Percentiles rank a stretch among this genome's conserved stretches.
phyloP scores from a whole-genome alignment of 805 yeast species.

The Hanseniaspora thailandica region DNA sequence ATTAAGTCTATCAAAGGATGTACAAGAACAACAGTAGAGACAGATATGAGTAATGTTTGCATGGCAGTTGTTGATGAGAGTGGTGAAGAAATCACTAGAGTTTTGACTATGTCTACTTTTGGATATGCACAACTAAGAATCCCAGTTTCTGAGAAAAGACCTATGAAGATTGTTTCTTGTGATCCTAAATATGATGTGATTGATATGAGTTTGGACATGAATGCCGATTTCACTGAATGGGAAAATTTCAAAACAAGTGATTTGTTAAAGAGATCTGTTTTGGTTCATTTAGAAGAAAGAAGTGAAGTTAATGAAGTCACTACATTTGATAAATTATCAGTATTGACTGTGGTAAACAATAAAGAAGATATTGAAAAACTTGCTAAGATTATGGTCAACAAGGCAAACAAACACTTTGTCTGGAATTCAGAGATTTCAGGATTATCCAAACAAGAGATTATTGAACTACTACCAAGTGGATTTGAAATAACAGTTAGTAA shows the following conservation, averaged over 20 bases:
- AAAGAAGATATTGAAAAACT: conserved; percentile 26
- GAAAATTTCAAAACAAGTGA: conserved; percentile 18
- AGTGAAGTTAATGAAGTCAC: neutral
- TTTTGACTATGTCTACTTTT: conserved; percentile 62
- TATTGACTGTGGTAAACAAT: neutral
- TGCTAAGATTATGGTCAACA: conserved; percentile 84
- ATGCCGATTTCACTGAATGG: conserved; percentile 21
- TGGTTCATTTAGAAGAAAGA: conserved; percentile 20
- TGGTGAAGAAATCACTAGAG: conserved; percentile 33
- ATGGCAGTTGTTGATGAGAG: conserved; percentile 32
- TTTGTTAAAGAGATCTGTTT: conserved; percentile 16
- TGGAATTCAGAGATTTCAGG: conserved; percentile 3
- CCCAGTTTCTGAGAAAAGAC: conserved; percentile 14
- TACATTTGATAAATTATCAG: neutral
- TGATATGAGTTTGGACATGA: conserved; percentile 21
- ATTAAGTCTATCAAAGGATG: conserved; percentile 16
- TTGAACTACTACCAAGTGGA: neutral
- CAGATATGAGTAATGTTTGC: conserved; percentile 39
- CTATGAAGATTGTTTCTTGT: conserved; percentile 20
- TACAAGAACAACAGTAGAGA: conserved; percentile 24
- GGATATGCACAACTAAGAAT: conserved; percentile 71
- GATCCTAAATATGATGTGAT: conserved; percentile 19
- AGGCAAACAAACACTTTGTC: conserved; percentile 30
- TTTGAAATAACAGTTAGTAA: conserved; percentile 68
- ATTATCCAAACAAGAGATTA: neutral